phyloP scores from a whole-genome alignment of 2,329 filamentous ascomycete genomes.

The Venturia carpophila region DNA sequence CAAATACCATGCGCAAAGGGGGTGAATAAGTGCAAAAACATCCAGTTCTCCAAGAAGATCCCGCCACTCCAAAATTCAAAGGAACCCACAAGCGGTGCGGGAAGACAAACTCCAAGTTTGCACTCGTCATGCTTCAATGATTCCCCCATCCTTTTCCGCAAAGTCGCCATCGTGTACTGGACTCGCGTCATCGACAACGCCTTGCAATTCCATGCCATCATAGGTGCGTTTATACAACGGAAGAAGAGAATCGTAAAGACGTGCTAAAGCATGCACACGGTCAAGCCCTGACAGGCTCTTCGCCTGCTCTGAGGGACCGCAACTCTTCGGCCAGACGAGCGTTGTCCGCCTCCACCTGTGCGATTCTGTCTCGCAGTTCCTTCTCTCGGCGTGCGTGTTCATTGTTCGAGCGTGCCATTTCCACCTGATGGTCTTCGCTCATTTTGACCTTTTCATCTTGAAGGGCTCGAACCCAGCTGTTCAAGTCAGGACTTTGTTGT shows the following conservation, averaged over 20 bases:
- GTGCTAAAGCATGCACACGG: conserved; percentile 9
- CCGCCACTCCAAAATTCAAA: neutral
- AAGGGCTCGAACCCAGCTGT: conserved; percentile 63
- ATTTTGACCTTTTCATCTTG: conserved; percentile 47
- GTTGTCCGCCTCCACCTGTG: conserved; percentile 33
- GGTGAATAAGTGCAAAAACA: conserved; percentile 1
- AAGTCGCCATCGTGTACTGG: conserved; percentile 28
- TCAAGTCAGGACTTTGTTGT: conserved; percentile 45
- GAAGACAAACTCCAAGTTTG: neutral
- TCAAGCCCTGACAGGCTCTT: conserved; percentile 5
- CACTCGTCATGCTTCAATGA: neutral
- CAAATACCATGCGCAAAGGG: conserved; percentile 3
- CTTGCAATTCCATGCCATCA: conserved; percentile 12
- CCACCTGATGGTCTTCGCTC: conserved; percentile 41
- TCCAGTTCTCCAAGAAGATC: neutral
- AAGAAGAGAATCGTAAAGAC: conserved; percentile 17
- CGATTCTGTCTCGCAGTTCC: neutral
- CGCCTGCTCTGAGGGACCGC: conserved; percentile 30
- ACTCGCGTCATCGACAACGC: conserved; percentile 21
- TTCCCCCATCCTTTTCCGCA: conserved; percentile 3
- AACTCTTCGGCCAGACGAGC: conserved; percentile 1
- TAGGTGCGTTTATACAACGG: conserved; percentile 20
- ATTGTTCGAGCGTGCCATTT: conserved; percentile 37
- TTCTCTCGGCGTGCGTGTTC: conserved; percentile 25
- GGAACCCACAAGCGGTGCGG: neutral